Evolutionary conservation across 139 green algal genomes (phyloP).

Genomic region (Chlorella sp.): DNA sequence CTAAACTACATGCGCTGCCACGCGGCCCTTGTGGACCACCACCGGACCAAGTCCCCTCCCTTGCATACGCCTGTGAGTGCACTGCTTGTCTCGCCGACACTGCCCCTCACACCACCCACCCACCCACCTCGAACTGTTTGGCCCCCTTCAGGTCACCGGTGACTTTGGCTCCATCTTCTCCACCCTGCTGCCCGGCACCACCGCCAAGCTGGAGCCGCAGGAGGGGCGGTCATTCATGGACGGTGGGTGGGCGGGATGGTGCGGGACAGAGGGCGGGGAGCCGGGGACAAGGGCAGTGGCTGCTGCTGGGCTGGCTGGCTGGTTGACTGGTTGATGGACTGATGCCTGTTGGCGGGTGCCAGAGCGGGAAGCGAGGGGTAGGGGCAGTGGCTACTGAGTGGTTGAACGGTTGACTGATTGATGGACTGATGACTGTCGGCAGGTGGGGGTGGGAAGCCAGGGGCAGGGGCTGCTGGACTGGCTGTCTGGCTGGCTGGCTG

Average conservation of each 20-base stretch:
- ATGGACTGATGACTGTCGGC: too few relatives aligned
- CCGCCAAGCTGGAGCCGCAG: slow-evolving; percentile 91
- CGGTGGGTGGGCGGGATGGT: slow-evolving; percentile 57
- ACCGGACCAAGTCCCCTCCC: too few relatives aligned
- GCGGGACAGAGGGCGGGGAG: not conserved
- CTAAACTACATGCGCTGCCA: too few relatives aligned
- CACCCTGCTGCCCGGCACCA: slow-evolving; percentile 95
- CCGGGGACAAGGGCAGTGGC: not conserved
- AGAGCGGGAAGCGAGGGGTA: not conserved
- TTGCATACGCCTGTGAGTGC: too few relatives aligned
- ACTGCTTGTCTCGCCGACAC: not conserved
- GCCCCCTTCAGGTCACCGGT: slow-evolving; percentile 50
- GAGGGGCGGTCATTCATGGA: slow-evolving; percentile 85
- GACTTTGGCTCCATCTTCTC: slow-evolving; percentile 97
- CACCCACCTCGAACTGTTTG: too few relatives aligned
- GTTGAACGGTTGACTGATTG: not conserved
- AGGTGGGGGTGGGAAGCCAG: not conserved
- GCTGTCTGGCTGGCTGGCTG: not conserved
- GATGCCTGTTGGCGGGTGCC: too few relatives aligned
- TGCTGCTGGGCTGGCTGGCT: not conserved
- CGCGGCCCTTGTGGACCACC: too few relatives aligned
- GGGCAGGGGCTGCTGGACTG: not conserved
- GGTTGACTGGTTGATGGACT: not conserved
- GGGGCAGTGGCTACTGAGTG: not conserved
- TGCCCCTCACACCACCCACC: not conserved